Conservation (phyloP, 2,329 filamentous ascomycete species). For the Aspergillus pseudotamarii region DNA sequence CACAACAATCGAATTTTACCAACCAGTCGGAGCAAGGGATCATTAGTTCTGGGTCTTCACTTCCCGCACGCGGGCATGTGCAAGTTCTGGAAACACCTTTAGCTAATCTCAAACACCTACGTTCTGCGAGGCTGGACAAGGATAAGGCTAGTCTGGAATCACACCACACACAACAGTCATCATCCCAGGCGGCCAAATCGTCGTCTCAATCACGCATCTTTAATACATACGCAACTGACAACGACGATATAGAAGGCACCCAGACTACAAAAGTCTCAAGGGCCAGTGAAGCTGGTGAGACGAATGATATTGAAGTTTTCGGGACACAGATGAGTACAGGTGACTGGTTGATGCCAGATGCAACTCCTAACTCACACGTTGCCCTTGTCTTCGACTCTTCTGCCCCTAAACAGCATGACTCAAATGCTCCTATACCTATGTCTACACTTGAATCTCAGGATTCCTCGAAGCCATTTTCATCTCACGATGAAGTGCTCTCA, state of each 20-base stretch:
- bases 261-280: conserved; percentile 17
- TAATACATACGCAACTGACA: conserved; percentile 35
- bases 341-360: conserved; percentile 19
- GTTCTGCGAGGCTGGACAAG: conserved; percentile 1
- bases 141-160: not conserved
- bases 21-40: conserved; percentile 28
- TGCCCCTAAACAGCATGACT: conserved; percentile 19
- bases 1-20: conserved; percentile 22
- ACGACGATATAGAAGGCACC: conserved; percentile 19
- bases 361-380: conserved; percentile 19
- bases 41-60: conserved; percentile 26
- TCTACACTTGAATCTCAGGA: conserved; percentile 16
- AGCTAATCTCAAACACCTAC: conserved; percentile 14
- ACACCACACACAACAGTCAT: conserved; percentile 15
- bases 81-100: conserved; percentile 38
- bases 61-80: conserved; percentile 25
- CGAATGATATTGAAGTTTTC: conserved; percentile 19
- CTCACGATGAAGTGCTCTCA: conserved; percentile 21
- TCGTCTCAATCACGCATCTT: conserved; percentile 39
- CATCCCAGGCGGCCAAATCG: conserved; percentile 28
- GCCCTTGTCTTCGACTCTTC: conserved; percentile 30
- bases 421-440: conserved; percentile 10
- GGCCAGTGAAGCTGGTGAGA: conserved; percentile 4
- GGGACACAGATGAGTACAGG: conserved; percentile 27
- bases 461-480: conserved; percentile 23